Evolutionary conservation across 768 basidiomycete species (phyloP).

Genomic region (Kwoniella mangroviensis): DNA sequence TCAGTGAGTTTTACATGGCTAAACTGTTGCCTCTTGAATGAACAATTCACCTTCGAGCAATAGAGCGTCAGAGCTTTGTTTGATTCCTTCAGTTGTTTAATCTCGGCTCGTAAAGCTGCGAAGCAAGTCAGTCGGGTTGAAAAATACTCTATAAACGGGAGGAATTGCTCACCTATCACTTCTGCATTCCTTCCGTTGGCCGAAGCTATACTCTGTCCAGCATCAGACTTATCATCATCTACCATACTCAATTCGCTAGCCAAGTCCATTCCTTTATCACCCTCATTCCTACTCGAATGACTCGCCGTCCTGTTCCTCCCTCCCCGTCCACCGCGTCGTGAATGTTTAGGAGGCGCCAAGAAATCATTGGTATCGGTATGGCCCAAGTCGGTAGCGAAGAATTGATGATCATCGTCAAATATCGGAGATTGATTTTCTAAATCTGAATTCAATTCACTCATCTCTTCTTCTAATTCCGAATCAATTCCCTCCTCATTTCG

Average conservation of each 20-base stretch:
- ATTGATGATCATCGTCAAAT: slow-evolving; percentile 30
- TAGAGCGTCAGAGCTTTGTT: slow-evolving; percentile 95
- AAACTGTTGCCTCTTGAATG: not conserved
- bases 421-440: slow-evolving; percentile 40
- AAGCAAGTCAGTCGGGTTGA: not conserved
- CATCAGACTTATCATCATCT: slow-evolving; percentile 68
- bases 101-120: slow-evolving; percentile 74
- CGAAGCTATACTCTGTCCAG: slow-evolving; percentile 13
- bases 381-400: slow-evolving; percentile 21
- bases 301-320: slow-evolving; percentile 11
- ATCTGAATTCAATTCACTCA: slow-evolving; percentile 39
- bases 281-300: slow-evolving; percentile 22
- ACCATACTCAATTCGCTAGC: slow-evolving; percentile 90
- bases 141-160: not conserved
- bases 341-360: slow-evolving; percentile 13
- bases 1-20: not conserved
- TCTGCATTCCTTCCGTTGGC: not conserved
- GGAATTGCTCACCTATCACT: slow-evolving; percentile 27
- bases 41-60: slow-evolving; percentile 70
- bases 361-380: slow-evolving; percentile 2
- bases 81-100: slow-evolving; percentile 90
- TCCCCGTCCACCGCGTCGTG: slow-evolving; percentile 9
- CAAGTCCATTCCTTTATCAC: slow-evolving; percentile 43
- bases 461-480: slow-evolving; percentile 34
- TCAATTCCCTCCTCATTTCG: slow-evolving; percentile 29